Base-by-base conservation (phyloP, 768 basidiomycete species). In the Mycena latifolia region DNA sequence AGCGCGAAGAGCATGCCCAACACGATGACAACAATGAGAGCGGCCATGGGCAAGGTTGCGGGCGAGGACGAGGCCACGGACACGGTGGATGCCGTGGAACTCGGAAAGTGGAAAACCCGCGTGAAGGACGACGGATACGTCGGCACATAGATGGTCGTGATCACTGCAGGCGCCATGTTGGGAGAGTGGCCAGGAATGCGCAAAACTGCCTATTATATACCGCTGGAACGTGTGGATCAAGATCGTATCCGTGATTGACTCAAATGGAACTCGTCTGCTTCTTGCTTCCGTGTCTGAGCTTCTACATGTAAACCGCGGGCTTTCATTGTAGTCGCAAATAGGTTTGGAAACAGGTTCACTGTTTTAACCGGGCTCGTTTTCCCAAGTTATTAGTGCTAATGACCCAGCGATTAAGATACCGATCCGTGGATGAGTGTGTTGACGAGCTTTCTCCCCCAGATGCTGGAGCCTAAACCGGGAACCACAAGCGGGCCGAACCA, bases 11-110 rank as follows among this genome's bases (percentile, higher is more conserved):
- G 7, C 33, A 65, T 65, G 41, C 35, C 41, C 41, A 62, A 8
- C 55, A 69, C 33, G 59, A 69, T 31, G 20, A 69, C 55, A 20
- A 59, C 0, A 5, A 50, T 25, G 18, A 43, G 3, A 14, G 53
- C 20, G 35, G 58, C 25, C 4, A 46, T 51, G 6, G 55, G 35
- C 8, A 47, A 45, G 24, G 62, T 37, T 14, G 27, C 3, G 10
- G 51, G 5, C 25, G 31, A 37, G 11, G 51, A 6, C 35, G 25
- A 28, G 9, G n/a, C 29, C 24, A 17, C 28, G n/a, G 31, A 11
- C 41, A 29, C 20, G 31, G 39, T 6, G 39, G 17, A 46, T 46
- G 41, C 28, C 17, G 41, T 58, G 11, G 29, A 18, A 37, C 18
- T 58, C 20, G 63, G 63, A 31, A 31, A 11, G 29, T 58, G 50